Base-by-base conservation (phyloP, 2,329 filamentous ascomycete species). In the Neonectria faginata region DNA sequence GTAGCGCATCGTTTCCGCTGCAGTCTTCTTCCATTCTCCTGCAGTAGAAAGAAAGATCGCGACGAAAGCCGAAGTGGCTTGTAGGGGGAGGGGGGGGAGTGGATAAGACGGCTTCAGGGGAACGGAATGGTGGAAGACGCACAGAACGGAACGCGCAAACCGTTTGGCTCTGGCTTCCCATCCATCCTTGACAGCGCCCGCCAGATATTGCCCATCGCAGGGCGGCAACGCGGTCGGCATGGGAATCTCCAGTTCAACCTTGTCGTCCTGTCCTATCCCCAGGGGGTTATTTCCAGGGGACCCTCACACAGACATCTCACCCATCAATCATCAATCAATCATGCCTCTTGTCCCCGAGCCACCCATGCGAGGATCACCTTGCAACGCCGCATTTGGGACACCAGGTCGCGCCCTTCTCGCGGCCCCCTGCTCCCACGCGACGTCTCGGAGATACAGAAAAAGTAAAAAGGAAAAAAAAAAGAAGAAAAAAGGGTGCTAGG, bases 281-380 rank as follows among this genome's bases (percentile, higher is more conserved):
- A 29, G 20, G 27, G 27, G 27, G 22, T 25, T 25, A 25, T 4
- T 25, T 29, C 27, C 27, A 8, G 27, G 27, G 27, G 27, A 10
- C 27, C 27, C 27, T 29, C 27, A 5, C 27, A 29, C 27, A 9
- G 7, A 9, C 9, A 29, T 29, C 27, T 29, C 27, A 29, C 9
- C 27, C 27, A 9, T 10, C 22, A 25, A 29, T 29, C 5, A 29
- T 29, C 27, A 29, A 29, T 29, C 27, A 29, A 10, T 8, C 27
- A 29, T 9, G 29, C 14, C 5, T 36, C n/a, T n/a, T n/a, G n/a
- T n/a, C n/a, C 47, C 20, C 48, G 27, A 51, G 12, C 55, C 42
- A 18, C 55, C 48, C 56, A 44, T 44, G 57, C 41, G 57, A 60
- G 57, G 57, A 60, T 60, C 57, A 47, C 11, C 57, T 45, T 41